phyloP scores from a whole-genome alignment of 2,329 filamentous ascomycete species.

The Pezicula neosporulosa region DNA sequence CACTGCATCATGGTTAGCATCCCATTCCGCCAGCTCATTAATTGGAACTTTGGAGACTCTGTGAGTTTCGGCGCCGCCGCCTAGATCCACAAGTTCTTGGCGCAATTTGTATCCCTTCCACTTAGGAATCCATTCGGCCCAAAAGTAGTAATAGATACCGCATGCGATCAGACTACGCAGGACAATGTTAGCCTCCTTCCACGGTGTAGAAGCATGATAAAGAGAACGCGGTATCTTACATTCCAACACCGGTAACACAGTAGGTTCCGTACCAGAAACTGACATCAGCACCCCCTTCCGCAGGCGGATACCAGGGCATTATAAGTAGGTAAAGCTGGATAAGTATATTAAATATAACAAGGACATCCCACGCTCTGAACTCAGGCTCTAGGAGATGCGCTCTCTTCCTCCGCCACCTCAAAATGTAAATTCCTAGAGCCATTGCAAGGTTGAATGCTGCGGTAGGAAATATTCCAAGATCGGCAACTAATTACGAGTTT shows the following conservation, averaged over 20 bases:
- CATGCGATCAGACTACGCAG: background rate
- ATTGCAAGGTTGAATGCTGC: conserved; percentile 56
- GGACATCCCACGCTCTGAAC: conserved; percentile 57
- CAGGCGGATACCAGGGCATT: conserved; percentile 71
- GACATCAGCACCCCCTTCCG: conserved; percentile 60
- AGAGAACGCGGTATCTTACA: conserved; percentile 42
- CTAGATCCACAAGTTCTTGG: conserved; percentile 49
- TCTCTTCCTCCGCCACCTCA: conserved; percentile 50
- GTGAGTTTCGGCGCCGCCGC: conserved; percentile 39
- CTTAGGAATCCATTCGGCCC: conserved; percentile 53
- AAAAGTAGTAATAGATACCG: conserved; percentile 42
- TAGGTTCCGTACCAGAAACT: conserved; percentile 75
- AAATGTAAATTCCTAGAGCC: conserved; percentile 52
- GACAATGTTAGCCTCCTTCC: background rate
- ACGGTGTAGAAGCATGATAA: background rate
- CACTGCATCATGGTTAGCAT: conserved; percentile 47
- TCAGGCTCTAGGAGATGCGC: conserved; percentile 43
- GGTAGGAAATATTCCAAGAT: conserved; percentile 54
- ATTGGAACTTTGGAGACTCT: conserved; percentile 51
- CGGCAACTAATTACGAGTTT: conserved; percentile 42
- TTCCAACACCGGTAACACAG: conserved; percentile 57
- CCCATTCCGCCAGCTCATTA: conserved; percentile 51
- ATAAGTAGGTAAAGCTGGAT: conserved; percentile 60
- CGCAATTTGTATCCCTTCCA: conserved; percentile 49
- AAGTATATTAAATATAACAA: conserved; percentile 56